Evolutionary conservation across 225 moss, liverwort and hornwort species (phyloP), one percentile per base, ranked within the genome.

Genomic region (Rhytidiadelphus loreus): DNA sequence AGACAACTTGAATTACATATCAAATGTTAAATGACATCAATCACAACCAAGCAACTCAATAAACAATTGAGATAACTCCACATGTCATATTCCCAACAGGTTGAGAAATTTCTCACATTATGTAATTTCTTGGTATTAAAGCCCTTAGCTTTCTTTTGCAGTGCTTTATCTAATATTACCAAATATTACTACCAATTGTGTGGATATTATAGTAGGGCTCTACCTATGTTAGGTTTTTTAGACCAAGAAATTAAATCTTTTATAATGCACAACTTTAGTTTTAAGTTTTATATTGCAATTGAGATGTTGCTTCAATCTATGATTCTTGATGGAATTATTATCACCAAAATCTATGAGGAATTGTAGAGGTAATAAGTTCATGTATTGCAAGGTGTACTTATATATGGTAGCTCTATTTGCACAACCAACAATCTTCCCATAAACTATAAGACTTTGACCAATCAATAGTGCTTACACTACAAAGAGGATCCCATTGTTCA

Each of bases 41-140:
- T 72, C 0, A 4, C 72, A 72, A 72, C 6, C 6, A 17, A 0
- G 0, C 16, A 28, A 9, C 6, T 72, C 5, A 28, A 28, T 9
- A 46, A 73, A 29, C 2, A 3, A 0, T 72, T 17, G 11, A 44
- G 10, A 72, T 72, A 44, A 29, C 17, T 44, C 44, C 2, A 72
- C 44, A 28, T 44, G 9, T 28, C 10, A 44, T 29, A 3, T 28
- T 44, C 2, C 6, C 26, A 28, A 44, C 0, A 28, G 0, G 9
- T 44, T 44, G 29, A 16, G 9, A 29, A 44, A 28, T 6, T 16
- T 72, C 9, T 44, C 28, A 28, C 16, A 72, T 72, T 17, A 10
- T 72, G 1, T 29, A 72, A 44, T 29, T 28, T 44, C 16, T 10
- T 72, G 17, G 10, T 72, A 26, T 44, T 72, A 44, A 30, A 18